Evolutionary conservation across 352 stramenopile genomes (phyloP), one percentile per base, ranked within the genome.

Genomic region (Phytophthora litchii): DNA sequence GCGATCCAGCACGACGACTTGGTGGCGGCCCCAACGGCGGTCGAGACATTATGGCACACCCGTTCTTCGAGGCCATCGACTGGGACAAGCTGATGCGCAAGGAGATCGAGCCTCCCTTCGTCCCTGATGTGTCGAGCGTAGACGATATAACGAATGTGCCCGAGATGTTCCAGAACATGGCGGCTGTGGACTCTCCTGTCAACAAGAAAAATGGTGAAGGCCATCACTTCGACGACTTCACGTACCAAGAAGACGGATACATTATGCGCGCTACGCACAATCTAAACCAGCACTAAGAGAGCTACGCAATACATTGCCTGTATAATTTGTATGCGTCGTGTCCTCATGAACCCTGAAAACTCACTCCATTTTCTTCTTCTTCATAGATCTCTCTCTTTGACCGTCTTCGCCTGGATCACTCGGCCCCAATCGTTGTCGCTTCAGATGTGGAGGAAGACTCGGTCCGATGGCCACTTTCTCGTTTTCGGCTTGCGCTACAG

Each of bases 1-100:
- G 97, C 54, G 89, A 99, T 54, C 92, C 96, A 21, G 76, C 82
- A 25, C 87, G 88, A 50, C 85, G 97, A 42, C 83, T 99, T 17
- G 97, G 97, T n/a, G 80, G 83, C 1, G 88, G 88, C 0, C 80
- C 85, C 5, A 92, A 90, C 27, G 87, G 87, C n/a, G 87, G 87
- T 0, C 76, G 78, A 11, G 86, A 95, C 44, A 95, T 95, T 44
- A 95, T 95, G 87, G 84, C 83, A 13, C 86, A 95, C 45, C 82
- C 83, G 41, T 95, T 95, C 48, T 95, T 85, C 56, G 82, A 91
- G 56, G 16, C 71, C 0, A 94, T 95, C 41, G 86, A 95, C 54
- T 95, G 87, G 87, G 87, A 95, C 57, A 83, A 90, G 35, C 71
- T 95, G 14, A 76, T 93, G 64, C 77, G 81, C 10, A 96, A 91